Conservation (phyloP, 768 basidiomycete species). For the Mrakia frigida region DNA sequence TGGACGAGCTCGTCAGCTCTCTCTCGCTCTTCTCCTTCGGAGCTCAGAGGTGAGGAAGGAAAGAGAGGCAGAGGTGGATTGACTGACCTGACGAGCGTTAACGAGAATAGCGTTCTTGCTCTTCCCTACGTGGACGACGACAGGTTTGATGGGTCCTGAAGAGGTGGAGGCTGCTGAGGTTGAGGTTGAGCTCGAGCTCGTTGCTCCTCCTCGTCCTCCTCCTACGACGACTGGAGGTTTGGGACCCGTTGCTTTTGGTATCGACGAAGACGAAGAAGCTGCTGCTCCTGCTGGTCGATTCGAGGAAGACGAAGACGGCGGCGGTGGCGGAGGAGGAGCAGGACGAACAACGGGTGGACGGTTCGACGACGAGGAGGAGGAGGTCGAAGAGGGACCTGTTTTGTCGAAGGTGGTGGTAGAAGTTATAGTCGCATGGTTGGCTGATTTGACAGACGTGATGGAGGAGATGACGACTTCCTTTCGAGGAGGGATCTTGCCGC, state of each 20-base stretch:
- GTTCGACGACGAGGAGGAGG: background rate
- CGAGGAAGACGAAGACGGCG: too few species aligned
- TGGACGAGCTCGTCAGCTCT: background rate
- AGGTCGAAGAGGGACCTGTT: background rate
- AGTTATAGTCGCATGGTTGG: background rate
- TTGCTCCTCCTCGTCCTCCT: background rate
- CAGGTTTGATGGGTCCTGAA: background rate
- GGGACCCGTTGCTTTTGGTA: background rate
- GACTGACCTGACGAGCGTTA: constrained; percentile 40
- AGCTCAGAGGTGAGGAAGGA: background rate
- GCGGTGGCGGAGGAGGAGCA: background rate
- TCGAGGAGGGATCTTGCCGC: background rate
- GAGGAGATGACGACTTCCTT: background rate
- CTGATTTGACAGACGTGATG: background rate
- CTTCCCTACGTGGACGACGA: background rate
- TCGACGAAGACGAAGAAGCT: background rate
- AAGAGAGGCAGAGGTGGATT: too few species aligned
- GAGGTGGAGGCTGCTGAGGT: background rate
- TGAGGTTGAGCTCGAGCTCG: background rate
- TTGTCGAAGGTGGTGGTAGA: background rate
- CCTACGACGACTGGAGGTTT: background rate
- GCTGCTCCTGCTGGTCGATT: background rate
- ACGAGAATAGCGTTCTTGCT: constrained; percentile 42
- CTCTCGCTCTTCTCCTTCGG: background rate
- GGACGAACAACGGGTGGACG: background rate